These are phyloP conservation scores for Acer saccharum DNA, from an alignment of 345 rosid species.

Conservation along the genomic window DNA sequence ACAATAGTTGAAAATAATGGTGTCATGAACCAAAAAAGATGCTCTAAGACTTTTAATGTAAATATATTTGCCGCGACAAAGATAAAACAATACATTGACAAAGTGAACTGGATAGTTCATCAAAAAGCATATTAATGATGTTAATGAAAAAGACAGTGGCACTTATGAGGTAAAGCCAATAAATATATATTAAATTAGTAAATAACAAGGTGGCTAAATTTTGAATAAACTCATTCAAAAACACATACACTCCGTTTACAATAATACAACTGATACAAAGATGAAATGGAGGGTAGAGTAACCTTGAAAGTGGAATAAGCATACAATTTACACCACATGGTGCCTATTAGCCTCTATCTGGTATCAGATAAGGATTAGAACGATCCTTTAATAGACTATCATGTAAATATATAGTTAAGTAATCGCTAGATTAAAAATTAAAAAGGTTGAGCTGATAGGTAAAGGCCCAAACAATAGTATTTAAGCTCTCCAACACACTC, in stretches of 20 bases:
- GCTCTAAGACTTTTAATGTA: not conserved
- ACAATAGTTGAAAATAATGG: not conserved
- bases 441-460: not conserved
- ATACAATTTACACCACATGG: not conserved
- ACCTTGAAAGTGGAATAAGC: not conserved
- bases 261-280: not conserved
- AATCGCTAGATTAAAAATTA: not conserved
- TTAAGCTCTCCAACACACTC: not conserved
- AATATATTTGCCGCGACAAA: not conserved
- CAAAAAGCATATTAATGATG: not conserved
- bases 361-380: not conserved
- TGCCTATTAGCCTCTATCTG: not conserved
- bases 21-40: not conserved
- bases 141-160: not conserved
- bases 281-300: not conserved
- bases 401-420: not conserved
- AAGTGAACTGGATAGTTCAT: not conserved
- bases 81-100: not conserved
- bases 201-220: not conserved
- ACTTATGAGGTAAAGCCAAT: not conserved
- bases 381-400: not conserved
- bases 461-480: not conserved
- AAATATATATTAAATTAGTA: not conserved
- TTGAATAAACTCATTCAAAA: not conserved
- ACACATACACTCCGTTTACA: not conserved